phyloP scores from a whole-genome alignment of 148 eudicot species.

The Chenopodium album region DNA sequence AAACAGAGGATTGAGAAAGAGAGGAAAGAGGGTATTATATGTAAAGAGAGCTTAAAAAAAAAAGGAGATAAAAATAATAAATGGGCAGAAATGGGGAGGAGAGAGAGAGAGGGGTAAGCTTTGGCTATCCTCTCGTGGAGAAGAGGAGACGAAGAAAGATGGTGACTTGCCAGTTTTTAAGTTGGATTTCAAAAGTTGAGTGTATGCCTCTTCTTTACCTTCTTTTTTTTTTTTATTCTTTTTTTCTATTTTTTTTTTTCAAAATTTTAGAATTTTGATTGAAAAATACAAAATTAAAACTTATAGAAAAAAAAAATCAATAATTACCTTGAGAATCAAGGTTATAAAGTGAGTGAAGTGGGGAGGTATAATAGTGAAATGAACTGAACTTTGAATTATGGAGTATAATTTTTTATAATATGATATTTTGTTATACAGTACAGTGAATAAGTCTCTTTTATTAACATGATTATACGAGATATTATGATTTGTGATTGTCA shows the following conservation, averaged over 20 bases:
- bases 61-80: slow-evolving; percentile 37
- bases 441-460: too few relatives aligned
- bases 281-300: too few relatives aligned
- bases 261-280: too few relatives aligned
- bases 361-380: too few relatives aligned
- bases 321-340: too few relatives aligned
- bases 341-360: too few relatives aligned
- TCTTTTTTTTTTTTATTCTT: slow-evolving; percentile 4
- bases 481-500: too few relatives aligned
- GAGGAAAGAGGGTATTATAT: slow-evolving; percentile 36
- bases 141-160: slow-evolving; percentile 59
- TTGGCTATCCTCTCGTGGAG: slow-evolving; percentile 66
- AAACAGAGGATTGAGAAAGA: slow-evolving; percentile 18
- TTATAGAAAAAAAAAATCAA: too few relatives aligned
- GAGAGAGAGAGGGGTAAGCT: slow-evolving; percentile 32
- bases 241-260: neutral
- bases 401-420: too few relatives aligned
- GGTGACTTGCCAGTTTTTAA: slow-evolving; percentile 46
- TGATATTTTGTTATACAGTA: too few relatives aligned
- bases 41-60: slow-evolving; percentile 28
- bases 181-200: slow-evolving; percentile 22
- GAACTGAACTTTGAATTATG: too few relatives aligned
- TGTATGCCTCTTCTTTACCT: slow-evolving; percentile 11
- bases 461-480: too few relatives aligned
- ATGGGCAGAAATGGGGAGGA: slow-evolving; percentile 31